Percentiles rank a stretch among this genome's conserved stretches.
These are phyloP conservation scores for Euphorbia peplus DNA, from an alignment of 345 rosid species.

Conservation along the genomic window DNA sequence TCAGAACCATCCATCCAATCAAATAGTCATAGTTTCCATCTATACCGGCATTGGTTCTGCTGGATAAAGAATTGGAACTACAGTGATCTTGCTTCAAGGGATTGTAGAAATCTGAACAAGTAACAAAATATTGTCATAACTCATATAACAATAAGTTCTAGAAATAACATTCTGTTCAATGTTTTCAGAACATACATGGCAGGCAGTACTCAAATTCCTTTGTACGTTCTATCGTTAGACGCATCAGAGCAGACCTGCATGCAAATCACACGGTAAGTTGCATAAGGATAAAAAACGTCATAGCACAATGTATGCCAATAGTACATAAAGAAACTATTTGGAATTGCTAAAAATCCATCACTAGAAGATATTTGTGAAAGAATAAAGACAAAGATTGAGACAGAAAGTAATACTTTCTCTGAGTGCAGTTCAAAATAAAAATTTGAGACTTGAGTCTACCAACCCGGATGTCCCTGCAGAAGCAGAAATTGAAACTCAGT, in stretches of 20 bases:
- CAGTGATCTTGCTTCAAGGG: slow-evolving; percentile 89
- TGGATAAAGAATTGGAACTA: slow-evolving; percentile 75
- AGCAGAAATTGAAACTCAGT: background rate
- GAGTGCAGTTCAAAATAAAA: slow-evolving; percentile 73
- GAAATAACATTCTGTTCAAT: background rate
- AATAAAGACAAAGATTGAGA: too few species aligned
- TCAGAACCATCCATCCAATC: slow-evolving; percentile 1
- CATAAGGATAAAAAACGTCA: background rate
- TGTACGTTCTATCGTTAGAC: slow-evolving; percentile 74
- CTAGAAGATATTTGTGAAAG: background rate
- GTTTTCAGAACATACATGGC: slow-evolving; percentile 74
- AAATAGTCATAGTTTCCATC: slow-evolving; percentile 13
- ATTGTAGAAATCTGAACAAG: slow-evolving; percentile 70
- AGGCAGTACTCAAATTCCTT: slow-evolving; percentile 91
- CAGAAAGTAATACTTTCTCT: slow-evolving; percentile 57
- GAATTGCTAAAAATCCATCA: too few species aligned
- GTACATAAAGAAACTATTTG: background rate
- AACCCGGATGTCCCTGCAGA: slow-evolving; percentile 71
- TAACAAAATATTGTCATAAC: slow-evolving; percentile 8
- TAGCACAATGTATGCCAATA: too few species aligned
- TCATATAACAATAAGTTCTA: background rate
- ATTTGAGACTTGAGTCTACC: slow-evolving; percentile 72
- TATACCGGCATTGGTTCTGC: slow-evolving; percentile 80
- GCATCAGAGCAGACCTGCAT: slow-evolving; percentile 86
- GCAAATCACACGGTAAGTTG: slow-evolving; percentile 12